Evolutionary conservation across 1,139 yeast species (phyloP).

Genomic region (Protomyces gravidus): DNA sequence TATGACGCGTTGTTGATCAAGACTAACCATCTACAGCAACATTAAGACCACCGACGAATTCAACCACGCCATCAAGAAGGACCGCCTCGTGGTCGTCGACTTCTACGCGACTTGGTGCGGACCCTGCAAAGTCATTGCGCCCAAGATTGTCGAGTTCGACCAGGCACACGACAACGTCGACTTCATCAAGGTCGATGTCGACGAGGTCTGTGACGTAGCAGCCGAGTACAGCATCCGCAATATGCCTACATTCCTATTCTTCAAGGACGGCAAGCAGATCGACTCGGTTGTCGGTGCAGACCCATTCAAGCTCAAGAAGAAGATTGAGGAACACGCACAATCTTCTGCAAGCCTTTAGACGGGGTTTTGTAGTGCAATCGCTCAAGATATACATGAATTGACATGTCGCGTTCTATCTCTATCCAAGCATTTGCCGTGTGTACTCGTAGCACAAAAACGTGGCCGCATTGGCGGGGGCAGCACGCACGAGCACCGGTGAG

Average conservation of each 20-base stretch:
- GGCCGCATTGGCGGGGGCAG: constrained; percentile 96
- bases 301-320: constrained; percentile 72
- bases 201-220: constrained; percentile 69
- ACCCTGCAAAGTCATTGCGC: constrained; percentile 92
- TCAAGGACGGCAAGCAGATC: constrained; percentile 68
- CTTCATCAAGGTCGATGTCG: constrained; percentile 83
- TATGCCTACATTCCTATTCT: constrained; percentile 84
- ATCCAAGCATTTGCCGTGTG: constrained; percentile 58
- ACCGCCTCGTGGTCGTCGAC: constrained; percentile 75
- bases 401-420: not conserved
- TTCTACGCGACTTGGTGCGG: constrained; percentile 97
- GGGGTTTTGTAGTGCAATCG: too few relatives aligned
- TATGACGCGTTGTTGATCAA: too few relatives aligned
- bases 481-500: constrained; percentile 65
- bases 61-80: constrained; percentile 49
- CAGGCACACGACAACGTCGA: constrained; percentile 54
- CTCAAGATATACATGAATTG: too few relatives aligned
- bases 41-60: constrained; percentile 50
- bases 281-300: constrained; percentile 78
- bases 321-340: constrained; percentile 42
- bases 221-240: constrained; percentile 68
- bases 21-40: constrained; percentile 5
- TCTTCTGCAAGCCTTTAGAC: too few relatives aligned
- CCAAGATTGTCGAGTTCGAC: constrained; percentile 74
- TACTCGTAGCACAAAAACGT: constrained; percentile 89